Percentiles rank a stretch among this genome's conserved stretches.
Evolutionary conservation across 2,329 filamentous ascomycete genomes (phyloP).

Genomic region (Ophiostoma ulmi): DNA sequence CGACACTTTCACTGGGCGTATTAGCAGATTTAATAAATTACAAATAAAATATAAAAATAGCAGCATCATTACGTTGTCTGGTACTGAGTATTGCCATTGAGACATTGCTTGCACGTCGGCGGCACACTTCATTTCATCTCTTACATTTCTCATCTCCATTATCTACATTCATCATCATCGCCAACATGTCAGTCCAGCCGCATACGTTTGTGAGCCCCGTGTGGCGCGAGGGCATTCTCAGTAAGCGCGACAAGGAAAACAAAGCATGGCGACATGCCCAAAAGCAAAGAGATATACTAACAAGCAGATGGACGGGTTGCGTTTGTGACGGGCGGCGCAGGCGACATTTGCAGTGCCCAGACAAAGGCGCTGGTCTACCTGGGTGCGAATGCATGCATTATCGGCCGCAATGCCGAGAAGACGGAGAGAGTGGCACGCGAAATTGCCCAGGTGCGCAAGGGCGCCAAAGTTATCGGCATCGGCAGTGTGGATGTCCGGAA

Average conservation of each 20-base stretch:
- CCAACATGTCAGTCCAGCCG: slow-evolving; percentile 24
- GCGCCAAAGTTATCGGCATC: slow-evolving; percentile 81
- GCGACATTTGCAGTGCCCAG: slow-evolving; percentile 90
- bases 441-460: slow-evolving; percentile 71
- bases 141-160: not conserved
- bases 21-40: not conserved
- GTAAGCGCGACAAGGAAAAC: slow-evolving; percentile 40
- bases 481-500: slow-evolving; percentile 74
- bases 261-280: not conserved
- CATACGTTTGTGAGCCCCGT: slow-evolving; percentile 74
- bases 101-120: not conserved
- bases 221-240: slow-evolving; percentile 84
- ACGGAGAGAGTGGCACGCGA: slow-evolving; percentile 75
- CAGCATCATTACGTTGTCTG: not conserved
- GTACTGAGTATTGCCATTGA: not conserved
- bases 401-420: slow-evolving; percentile 84
- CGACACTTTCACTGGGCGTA: not conserved
- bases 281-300: not conserved
- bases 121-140: not conserved
- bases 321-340: slow-evolving; percentile 92
- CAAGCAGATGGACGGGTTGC: slow-evolving; percentile 72
- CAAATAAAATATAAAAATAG: not conserved
- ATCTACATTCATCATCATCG: not conserved
- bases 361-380: slow-evolving; percentile 86
- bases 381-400: slow-evolving; percentile 88